Percentiles rank a stretch among this genome's conserved stretches.
Evolutionary conservation across 1,284 basidiomycete species (phyloP).

Genomic region (Acaromyces ingoldii): DNA sequence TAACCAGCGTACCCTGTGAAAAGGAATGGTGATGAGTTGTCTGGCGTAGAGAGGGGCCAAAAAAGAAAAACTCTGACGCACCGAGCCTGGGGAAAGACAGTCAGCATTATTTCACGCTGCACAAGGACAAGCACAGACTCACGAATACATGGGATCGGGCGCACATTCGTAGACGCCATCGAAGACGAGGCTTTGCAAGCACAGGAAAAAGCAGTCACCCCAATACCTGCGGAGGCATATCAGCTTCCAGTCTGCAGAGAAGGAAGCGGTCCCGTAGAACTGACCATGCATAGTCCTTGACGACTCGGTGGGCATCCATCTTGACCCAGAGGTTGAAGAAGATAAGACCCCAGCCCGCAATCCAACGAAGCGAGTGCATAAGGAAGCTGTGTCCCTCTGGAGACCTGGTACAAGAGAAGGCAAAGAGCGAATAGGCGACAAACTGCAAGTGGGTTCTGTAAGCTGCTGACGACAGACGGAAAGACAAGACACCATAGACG

Average conservation of each 20-base stretch:
- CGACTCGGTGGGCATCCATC: slow-evolving; percentile 90
- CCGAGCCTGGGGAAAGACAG: no score
- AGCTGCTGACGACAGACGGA: not conserved
- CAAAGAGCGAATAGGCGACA: slow-evolving; percentile 89
- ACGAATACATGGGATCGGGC: slow-evolving; percentile 75
- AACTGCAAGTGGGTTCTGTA: slow-evolving; percentile 72
- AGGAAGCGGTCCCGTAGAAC: no score
- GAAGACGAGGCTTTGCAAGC: slow-evolving; percentile 74
- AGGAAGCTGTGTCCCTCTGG: slow-evolving; percentile 64
- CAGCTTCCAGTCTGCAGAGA: no score
- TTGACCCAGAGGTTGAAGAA: slow-evolving; percentile 98
- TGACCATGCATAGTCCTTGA: slow-evolving; percentile 66
- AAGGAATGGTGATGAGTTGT: no score
- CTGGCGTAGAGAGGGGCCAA: no score
- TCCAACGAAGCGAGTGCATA: slow-evolving; percentile 79
- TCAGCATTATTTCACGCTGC: no score
- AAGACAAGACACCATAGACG: not conserved
- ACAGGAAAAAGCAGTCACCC: slow-evolving; percentile 91
- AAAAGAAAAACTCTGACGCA: no score
- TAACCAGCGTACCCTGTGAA: slow-evolving; percentile 59
- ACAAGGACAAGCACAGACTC: no score
- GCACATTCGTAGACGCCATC: slow-evolving; percentile 95
- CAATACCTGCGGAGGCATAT: slow-evolving; percentile 71
- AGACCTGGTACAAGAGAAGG: slow-evolving; percentile 70
- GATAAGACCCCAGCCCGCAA: slow-evolving; percentile 76